These are phyloP conservation scores for Aureobasidium zeae DNA, from an alignment of 2,329 filamentous ascomycete genomes.

Conservation along the genomic window DNA sequence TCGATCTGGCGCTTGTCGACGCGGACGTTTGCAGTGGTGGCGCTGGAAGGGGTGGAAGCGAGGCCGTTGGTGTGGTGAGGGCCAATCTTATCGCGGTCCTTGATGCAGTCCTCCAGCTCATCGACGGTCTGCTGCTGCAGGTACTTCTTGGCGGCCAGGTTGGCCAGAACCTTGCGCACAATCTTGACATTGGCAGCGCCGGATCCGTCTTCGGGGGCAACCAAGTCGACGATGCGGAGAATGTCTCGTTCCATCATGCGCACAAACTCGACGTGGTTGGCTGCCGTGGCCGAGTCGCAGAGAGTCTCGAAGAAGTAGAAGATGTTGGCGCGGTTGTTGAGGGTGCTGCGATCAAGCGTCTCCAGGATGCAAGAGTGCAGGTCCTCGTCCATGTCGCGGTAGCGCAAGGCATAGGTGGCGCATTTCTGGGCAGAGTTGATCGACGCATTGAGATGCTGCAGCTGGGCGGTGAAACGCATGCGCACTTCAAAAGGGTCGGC, in stretches of 20 bases:
- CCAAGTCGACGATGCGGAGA: constrained; percentile 79
- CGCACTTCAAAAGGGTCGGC: constrained; percentile 94
- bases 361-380: constrained; percentile 95
- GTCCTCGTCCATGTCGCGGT: constrained; percentile 92
- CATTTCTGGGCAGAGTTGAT: constrained; percentile 84
- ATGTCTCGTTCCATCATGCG: constrained; percentile 95
- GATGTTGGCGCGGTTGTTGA: constrained; percentile 96
- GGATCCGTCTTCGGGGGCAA: constrained; percentile 75
- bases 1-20: constrained; percentile 85
- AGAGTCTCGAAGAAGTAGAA: constrained; percentile 99
- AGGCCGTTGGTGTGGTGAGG: constrained; percentile 24
- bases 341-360: constrained; percentile 86
- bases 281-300: constrained; percentile 72
- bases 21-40: constrained; percentile 28
- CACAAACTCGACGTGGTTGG: constrained; percentile 70
- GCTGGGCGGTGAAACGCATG: constrained; percentile 86
- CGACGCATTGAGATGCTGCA: constrained; percentile 85
- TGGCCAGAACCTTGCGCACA: constrained; percentile 53
- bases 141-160: constrained; percentile 55
- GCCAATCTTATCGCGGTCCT: constrained; percentile 53
- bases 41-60: neutral
- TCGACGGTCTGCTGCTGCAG: constrained; percentile 63
- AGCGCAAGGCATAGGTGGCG: constrained; percentile 87
- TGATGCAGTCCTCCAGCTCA: constrained; percentile 76
- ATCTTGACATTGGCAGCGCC: constrained; percentile 91